These are phyloP conservation scores for Diddensiella caesifluorescens DNA, from an alignment of 805 yeast species.

Conservation along the genomic window DNA sequence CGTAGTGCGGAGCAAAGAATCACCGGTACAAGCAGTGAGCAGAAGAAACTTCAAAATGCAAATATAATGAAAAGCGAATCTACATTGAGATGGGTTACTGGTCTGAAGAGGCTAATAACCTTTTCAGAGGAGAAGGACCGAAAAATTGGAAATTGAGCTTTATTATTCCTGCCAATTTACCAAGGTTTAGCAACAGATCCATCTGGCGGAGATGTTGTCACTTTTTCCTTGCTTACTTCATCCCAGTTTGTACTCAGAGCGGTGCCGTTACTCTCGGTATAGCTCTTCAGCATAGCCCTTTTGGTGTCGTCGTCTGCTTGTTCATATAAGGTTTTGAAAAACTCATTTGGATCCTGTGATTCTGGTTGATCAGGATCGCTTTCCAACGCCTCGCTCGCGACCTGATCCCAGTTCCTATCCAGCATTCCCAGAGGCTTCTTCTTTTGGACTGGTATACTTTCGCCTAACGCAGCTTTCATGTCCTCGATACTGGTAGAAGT, in stretches of 20 bases:
- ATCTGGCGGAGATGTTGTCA: slow-evolving; percentile 68
- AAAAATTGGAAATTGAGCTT: background rate
- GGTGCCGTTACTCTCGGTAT: slow-evolving; percentile 89
- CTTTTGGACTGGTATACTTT: background rate
- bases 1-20: slow-evolving; percentile 59
- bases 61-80: slow-evolving; percentile 75
- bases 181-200: slow-evolving; percentile 57
- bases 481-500: background rate
- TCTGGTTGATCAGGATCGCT: slow-evolving; percentile 41
- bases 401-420: slow-evolving; percentile 62
- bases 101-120: slow-evolving; percentile 67
- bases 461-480: background rate
- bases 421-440: slow-evolving; percentile 58
- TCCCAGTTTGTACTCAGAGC: slow-evolving; percentile 90
- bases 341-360: slow-evolving; percentile 45
- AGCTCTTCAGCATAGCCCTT: slow-evolving; percentile 97
- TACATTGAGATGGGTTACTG: slow-evolving; percentile 72
- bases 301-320: slow-evolving; percentile 82
- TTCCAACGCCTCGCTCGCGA: slow-evolving; percentile 31
- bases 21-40: slow-evolving; percentile 39
- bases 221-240: slow-evolving; percentile 63
- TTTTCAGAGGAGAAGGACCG: slow-evolving; percentile 28
- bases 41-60: slow-evolving; percentile 36
- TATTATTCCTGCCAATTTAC: too few relatives aligned
- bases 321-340: slow-evolving; percentile 68